Conservation (phyloP, 768 basidiomycete species). For the Tylopilus sp. region DNA sequence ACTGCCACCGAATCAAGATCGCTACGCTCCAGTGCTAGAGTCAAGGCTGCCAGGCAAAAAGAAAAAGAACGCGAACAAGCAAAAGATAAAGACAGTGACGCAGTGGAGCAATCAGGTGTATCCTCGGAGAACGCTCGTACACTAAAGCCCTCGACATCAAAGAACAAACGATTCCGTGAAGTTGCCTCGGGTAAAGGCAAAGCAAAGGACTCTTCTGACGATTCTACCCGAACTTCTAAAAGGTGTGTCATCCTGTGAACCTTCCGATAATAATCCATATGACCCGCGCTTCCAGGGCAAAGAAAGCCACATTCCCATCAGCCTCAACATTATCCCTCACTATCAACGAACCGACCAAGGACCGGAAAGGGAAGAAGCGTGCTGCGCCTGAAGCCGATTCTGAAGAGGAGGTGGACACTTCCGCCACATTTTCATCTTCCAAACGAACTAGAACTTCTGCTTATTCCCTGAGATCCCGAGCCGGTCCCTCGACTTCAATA, state of each 20-base stretch:
- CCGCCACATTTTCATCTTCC: conserved; percentile 43
- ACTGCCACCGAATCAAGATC: conserved; percentile 51
- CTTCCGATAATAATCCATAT: conserved; percentile 22
- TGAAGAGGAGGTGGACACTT: conserved; percentile 59
- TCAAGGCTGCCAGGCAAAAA: conserved; percentile 72
- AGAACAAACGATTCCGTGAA: conserved; percentile 52
- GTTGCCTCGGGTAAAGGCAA: conserved; percentile 54
- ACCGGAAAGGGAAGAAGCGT: conserved; percentile 91
- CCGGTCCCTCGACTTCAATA: conserved; percentile 38
- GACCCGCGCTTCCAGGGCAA: conserved; percentile 45
- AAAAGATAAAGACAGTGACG: conserved; percentile 53
- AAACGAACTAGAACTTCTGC: conserved; percentile 62
- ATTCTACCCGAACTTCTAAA: conserved; percentile 51
- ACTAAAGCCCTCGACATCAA: conserved; percentile 38
- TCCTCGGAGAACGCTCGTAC: conserved; percentile 44
- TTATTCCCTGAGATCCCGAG: conserved; percentile 68
- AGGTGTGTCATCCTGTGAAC: conserved; percentile 48
- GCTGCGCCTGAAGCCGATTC: conserved; percentile 68
- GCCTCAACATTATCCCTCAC: conserved; percentile 42
- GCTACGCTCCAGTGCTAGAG: conserved; percentile 72
- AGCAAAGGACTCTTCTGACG: conserved; percentile 55
- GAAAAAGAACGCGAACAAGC: conserved; percentile 52
- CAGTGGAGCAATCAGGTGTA: conserved; percentile 38
- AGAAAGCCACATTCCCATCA: conserved; percentile 50
- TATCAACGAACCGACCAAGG: conserved; percentile 74